These are phyloP conservation scores for Neurospora pannonica DNA, from an alignment of 495 filamentous ascomycete species.

Conservation along the genomic window DNA sequence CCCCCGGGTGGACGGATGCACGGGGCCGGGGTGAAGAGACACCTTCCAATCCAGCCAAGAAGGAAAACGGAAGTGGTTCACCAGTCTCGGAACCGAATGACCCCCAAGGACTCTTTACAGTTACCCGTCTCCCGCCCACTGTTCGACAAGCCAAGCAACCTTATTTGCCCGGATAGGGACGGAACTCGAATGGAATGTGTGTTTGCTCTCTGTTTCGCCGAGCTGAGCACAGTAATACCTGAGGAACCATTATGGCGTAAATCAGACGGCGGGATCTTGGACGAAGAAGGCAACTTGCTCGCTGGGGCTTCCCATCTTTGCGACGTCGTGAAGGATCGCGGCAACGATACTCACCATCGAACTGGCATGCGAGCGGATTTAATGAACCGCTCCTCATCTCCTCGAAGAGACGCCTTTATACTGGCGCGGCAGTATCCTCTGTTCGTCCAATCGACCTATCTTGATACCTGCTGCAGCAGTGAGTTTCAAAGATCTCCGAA, in stretches of 20 bases:
- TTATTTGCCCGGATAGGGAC: background rate
- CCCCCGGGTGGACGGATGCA: background rate
- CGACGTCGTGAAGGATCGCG: background rate
- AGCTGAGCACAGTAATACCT: background rate
- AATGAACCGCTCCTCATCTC: background rate
- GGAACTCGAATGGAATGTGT: background rate
- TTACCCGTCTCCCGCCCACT: background rate
- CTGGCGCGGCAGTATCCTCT: background rate
- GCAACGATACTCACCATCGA: background rate
- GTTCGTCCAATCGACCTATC: background rate
- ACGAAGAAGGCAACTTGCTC: background rate
- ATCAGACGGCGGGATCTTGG: background rate
- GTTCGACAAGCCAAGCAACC: background rate
- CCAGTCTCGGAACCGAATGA: background rate
- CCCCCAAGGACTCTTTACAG: background rate
- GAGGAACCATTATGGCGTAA: background rate
- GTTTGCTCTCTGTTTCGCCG: background rate
- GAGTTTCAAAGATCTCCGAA: background rate
- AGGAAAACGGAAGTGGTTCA: background rate
- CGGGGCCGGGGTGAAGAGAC: background rate
- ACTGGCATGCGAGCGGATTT: background rate
- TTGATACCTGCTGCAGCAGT: background rate
- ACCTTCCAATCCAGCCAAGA: background rate
- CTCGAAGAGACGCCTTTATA: background rate
- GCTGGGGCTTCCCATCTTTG: background rate